Evolutionary conservation across 2,329 filamentous ascomycete species (phyloP).

Genomic region (Colletotrichum tofieldiae): DNA sequence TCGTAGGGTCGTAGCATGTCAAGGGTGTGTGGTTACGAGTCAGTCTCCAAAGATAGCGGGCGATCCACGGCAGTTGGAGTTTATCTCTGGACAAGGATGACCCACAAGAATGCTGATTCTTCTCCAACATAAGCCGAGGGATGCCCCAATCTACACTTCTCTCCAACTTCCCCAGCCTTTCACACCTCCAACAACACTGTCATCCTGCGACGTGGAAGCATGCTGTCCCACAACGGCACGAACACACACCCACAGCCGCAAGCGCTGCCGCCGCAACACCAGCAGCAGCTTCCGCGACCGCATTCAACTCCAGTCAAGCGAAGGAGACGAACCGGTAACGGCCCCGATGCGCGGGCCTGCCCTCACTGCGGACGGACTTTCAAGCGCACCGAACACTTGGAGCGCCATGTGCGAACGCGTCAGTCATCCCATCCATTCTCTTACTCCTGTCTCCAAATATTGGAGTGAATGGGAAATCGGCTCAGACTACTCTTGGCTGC

Average conservation of each 20-base stretch:
- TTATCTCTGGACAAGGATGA: conserved; percentile 6
- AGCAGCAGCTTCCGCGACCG: conserved; percentile 35
- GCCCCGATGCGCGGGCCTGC: conserved; percentile 50
- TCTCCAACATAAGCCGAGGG: conserved; percentile 42
- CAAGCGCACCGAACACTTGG: conserved; percentile 63
- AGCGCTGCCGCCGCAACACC: conserved; percentile 35
- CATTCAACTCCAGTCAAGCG: conserved; percentile 44
- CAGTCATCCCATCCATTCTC: conserved; percentile 46
- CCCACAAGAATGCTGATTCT: conserved; percentile 23
- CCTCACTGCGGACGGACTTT: conserved; percentile 60
- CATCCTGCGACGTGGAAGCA: conserved; percentile 10
- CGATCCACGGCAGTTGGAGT: conserved; percentile 25
- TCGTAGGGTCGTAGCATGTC: conserved; percentile 10
- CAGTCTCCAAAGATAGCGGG: conserved; percentile 36
- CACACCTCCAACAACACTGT: conserved; percentile 29
- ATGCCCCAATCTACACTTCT: conserved; percentile 30
- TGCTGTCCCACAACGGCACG: conserved; percentile 36
- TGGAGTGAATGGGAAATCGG: not conserved
- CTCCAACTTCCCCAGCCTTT: conserved; percentile 36
- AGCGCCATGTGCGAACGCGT: conserved; percentile 64
- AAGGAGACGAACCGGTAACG: conserved; percentile 44
- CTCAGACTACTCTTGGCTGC: not conserved
- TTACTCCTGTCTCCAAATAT: conserved; percentile 15
- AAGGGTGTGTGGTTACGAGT: conserved; percentile 26
- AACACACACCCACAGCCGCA: conserved; percentile 25